phyloP scores from a whole-genome alignment of 164 flowering plant genomes.

The Chimonanthus salicifolius region DNA sequence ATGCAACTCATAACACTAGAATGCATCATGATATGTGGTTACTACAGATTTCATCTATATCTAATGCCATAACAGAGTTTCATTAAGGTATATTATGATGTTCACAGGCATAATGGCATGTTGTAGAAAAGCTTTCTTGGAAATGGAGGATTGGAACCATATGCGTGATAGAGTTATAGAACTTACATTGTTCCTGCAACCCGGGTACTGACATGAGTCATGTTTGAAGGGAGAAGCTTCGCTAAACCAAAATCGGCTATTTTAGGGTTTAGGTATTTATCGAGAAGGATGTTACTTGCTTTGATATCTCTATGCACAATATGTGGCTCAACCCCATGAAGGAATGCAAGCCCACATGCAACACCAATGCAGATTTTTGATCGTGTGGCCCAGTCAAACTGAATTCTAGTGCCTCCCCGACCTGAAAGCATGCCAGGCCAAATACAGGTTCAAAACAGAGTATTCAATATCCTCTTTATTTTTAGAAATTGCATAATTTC shows the following conservation, averaged over 20 bases:
- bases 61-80: background rate
- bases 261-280: slow-evolving; percentile 64
- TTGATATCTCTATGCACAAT: slow-evolving; percentile 91
- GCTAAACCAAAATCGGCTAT: slow-evolving; percentile 97
- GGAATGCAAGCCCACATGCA: slow-evolving; percentile 84
- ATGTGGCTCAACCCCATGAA: slow-evolving; percentile 84
- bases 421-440: slow-evolving; percentile 32
- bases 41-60: background rate
- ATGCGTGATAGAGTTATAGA: background rate
- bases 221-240: slow-evolving; percentile 69
- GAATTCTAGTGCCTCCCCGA: slow-evolving; percentile 37
- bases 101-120: background rate
- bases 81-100: background rate
- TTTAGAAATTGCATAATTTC: too few relatives aligned
- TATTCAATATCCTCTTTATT: background rate
- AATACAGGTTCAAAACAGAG: background rate
- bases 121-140: background rate
- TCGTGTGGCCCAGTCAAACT: slow-evolving; percentile 71
- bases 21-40: background rate
- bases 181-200: slow-evolving; percentile 98
- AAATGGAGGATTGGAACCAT: background rate
- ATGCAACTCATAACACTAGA: background rate
- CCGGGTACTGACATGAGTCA: slow-evolving; percentile 94
- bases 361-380: slow-evolving; percentile 61
- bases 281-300: slow-evolving; percentile 96